Evolutionary conservation across 2,329 filamentous ascomycete genomes (phyloP).

Genomic region (Ceratocystis smalleyi): DNA sequence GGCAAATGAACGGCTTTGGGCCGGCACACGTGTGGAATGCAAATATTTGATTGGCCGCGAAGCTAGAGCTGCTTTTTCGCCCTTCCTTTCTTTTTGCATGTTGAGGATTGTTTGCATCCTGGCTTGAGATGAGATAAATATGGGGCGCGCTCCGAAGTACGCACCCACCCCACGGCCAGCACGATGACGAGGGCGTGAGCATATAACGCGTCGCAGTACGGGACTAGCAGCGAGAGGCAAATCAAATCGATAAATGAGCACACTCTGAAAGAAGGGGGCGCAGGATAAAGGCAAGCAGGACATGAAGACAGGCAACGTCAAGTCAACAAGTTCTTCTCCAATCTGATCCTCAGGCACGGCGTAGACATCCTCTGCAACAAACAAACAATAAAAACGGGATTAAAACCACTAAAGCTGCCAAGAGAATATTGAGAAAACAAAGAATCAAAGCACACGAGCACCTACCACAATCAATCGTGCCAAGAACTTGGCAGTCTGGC

Average conservation of each 20-base stretch:
- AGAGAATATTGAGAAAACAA: neutral
- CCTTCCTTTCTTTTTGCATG: neutral
- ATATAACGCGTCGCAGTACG: neutral
- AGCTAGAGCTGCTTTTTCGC: neutral
- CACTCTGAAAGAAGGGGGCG: neutral
- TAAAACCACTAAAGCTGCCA: neutral
- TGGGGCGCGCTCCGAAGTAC: neutral
- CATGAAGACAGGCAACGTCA: neutral
- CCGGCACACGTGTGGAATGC: constrained; percentile 3
- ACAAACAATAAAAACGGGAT: neutral
- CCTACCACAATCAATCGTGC: constrained; percentile 5
- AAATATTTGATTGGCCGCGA: constrained; percentile 1
- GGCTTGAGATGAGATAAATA: neutral
- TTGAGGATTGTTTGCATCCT: constrained; percentile 2
- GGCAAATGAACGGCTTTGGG: neutral
- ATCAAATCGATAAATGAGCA: neutral
- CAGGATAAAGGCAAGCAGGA: neutral
- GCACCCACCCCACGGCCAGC: neutral
- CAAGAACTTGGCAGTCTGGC: constrained; percentile 6
- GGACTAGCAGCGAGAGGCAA: neutral
- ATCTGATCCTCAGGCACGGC: neutral
- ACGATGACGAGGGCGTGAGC: neutral
- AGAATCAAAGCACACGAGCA: constrained; percentile 7
- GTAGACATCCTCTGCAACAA: neutral
- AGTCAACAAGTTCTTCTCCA: neutral